phyloP scores from a whole-genome alignment of 208 protist genomes.

The Tetramitus jugosus region DNA sequence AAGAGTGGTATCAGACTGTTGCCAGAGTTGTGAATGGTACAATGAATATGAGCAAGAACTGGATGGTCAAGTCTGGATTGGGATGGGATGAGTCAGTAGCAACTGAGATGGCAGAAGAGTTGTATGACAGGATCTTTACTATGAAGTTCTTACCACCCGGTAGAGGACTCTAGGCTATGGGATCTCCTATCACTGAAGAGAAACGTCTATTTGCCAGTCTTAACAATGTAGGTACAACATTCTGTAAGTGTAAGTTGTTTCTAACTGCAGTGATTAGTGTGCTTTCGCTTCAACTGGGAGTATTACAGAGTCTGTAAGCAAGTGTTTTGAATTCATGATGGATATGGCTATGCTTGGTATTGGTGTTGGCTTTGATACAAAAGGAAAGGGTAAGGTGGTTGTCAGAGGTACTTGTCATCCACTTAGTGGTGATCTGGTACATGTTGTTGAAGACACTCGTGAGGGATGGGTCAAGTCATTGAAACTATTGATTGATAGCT shows the following conservation, averaged over 20 bases:
- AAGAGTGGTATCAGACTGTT: constrained; percentile 69
- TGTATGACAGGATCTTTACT: constrained; percentile 59
- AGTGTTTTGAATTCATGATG: constrained; percentile 65
- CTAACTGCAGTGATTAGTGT: too few relatives aligned
- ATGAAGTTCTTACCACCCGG: constrained; percentile 72
- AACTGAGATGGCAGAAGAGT: constrained; percentile 43
- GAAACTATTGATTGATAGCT: too few relatives aligned
- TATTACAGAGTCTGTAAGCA: constrained; percentile 30
- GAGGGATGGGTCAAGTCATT: constrained; percentile 37
- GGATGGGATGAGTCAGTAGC: constrained; percentile 40
- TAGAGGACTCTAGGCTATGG: constrained; percentile 65
- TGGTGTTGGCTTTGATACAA: constrained; percentile 65
- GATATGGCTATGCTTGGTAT: constrained; percentile 65
- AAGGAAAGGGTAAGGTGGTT: constrained; percentile 30
- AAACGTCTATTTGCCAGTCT: constrained; percentile 53
- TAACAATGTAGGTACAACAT: too few relatives aligned
- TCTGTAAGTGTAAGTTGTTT: too few relatives aligned
- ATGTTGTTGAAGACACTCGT: constrained; percentile 44
- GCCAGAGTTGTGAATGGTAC: constrained; percentile 66
- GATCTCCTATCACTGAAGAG: constrained; percentile 52
- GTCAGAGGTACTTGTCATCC: background rate
- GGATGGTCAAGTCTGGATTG: constrained; percentile 41
- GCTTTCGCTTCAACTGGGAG: constrained; percentile 45
- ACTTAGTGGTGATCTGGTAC: too few relatives aligned
- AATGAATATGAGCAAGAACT: constrained; percentile 55